phyloP scores from a whole-genome alignment of 2,329 filamentous ascomycete species.

The Gremmenia infestans region DNA sequence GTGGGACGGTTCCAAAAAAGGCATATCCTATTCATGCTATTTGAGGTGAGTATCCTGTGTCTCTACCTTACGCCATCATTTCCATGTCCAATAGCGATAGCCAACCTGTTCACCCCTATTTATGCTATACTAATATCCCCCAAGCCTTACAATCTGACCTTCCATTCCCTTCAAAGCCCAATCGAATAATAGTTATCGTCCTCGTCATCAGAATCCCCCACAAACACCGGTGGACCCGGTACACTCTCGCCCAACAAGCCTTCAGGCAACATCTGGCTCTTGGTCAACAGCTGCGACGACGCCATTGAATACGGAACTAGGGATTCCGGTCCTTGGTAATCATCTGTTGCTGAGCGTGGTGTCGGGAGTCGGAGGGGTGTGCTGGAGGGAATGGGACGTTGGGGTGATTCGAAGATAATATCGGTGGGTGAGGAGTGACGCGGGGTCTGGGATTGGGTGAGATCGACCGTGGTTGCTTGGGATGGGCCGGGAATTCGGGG shows the following conservation, averaged over 20 bases:
- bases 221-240: constrained; percentile 35
- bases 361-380: constrained; percentile 15
- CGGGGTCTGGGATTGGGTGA: constrained; percentile 23
- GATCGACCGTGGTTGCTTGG: constrained; percentile 31
- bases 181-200: constrained; percentile 10
- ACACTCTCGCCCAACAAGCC: constrained; percentile 39
- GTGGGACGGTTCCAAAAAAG: too few relatives aligned
- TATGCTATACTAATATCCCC: too few relatives aligned
- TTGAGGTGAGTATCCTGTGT: too few relatives aligned
- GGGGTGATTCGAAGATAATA: constrained; percentile 26
- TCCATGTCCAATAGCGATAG: too few relatives aligned
- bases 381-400: constrained; percentile 20
- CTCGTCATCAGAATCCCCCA: constrained; percentile 42
- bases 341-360: not conserved
- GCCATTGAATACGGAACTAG: constrained; percentile 24
- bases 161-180: not conserved
- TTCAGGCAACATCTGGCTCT: constrained; percentile 50
- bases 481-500: constrained; percentile 11
- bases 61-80: too few relatives aligned
- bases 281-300: constrained; percentile 39
- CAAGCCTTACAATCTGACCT: too few relatives aligned
- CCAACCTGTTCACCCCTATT: too few relatives aligned
- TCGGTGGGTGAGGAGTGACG: constrained; percentile 15
- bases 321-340: constrained; percentile 7
- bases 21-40: too few relatives aligned